Evolutionary conservation across 2,329 filamentous ascomycete species (phyloP), one percentile per base, ranked within the genome.

Genomic region (Sclerotinia spermophila): DNA sequence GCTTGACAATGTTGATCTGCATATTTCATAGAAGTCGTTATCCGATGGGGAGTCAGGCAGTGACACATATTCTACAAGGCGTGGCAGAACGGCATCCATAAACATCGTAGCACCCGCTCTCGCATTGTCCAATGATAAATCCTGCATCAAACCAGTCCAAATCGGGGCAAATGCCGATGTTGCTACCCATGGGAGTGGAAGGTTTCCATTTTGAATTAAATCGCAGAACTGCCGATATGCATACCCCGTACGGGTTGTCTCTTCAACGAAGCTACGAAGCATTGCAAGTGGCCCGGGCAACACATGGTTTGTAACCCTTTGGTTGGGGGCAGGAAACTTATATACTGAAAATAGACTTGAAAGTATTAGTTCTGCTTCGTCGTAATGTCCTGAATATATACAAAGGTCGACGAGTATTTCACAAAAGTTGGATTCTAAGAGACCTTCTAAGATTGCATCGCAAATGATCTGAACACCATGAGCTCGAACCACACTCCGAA

Each of bases 121-220:
- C 5, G 74, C 74, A 7, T 71, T 71, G 10, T 75, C 76, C 13
- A 77, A 74, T 1, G 81, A 81, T 24, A 85, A 71, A 11, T 72
- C 73, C 30, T 80, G 80, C 30, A 82, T 76, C 5, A 81, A 78
- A 15, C 76, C 73, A 5, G 78, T 78, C 84, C 84, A 86, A 40
- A 84, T 56, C 1, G 73, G 71, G n/a, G 78, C 75, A 68, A 85
- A 83, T 5, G 79, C 80, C 35, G 74, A 77, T 0, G 83, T 83
- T 7, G 81, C 80, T 38, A 86, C 76, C 84, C 84, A 86, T 15
- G 81, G 78, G 6, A 78, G 67, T 0, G 83, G 83, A 35, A 86
- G 73, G 6, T 73, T 71, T 2, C 78, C 78, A 44, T 73, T 74
- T 6, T 76, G 74, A 35, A 86, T 73, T 27, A 86, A 73, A 0